Base-by-base conservation (phyloP, 1,139 yeast species). In the Zygosaccharomyces sapae region DNA sequence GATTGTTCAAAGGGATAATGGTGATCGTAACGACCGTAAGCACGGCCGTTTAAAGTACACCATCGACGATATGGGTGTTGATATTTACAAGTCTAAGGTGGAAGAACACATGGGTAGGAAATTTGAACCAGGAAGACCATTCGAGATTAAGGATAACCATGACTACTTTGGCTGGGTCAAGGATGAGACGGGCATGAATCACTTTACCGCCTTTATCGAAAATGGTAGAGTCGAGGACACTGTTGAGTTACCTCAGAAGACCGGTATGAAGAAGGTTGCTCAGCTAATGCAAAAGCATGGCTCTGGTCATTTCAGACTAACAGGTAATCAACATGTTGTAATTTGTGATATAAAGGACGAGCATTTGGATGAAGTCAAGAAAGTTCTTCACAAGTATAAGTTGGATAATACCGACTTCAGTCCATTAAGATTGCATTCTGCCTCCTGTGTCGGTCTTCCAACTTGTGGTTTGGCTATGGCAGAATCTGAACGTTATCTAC, bases 391-490 rank as follows among this genome's bases (percentile, higher is more conserved):
- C 41, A 70, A 85, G 65, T 86, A 85, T 70, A 86, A 85, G 68
- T 77, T 92, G 57, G 96, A 88, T 67, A 89, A 89, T 70, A 77
- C 90, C 46, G 79, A 83, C 55, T 86, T 84, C 69, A 82, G 95
- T 41, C 95, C 86, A 2, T 75, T 92, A 63, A 80, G 97, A 67
- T 76, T 88, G 55, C 84, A 96, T 5, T 88, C 96, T 8, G 92
- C 96, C 33, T 95, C 97, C 0, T 92, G 98, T 79, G 98, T 92
- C 50, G 97, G 97, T 1, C 84, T 92, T 80, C 98, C 98, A 57
- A 92, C 97, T 2, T 92, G 98, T 81, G 97, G 97, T 56, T 79
- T 90, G 65, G 97, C 97, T 18, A 89, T 92, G 97, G 97, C 98
- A 24, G 98, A 92, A 72, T 85, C 95, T 41, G 98, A 92, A 73